Evolutionary conservation across 2,329 filamentous ascomycete species (phyloP).

Genomic region (Alternaria gansuensis): DNA sequence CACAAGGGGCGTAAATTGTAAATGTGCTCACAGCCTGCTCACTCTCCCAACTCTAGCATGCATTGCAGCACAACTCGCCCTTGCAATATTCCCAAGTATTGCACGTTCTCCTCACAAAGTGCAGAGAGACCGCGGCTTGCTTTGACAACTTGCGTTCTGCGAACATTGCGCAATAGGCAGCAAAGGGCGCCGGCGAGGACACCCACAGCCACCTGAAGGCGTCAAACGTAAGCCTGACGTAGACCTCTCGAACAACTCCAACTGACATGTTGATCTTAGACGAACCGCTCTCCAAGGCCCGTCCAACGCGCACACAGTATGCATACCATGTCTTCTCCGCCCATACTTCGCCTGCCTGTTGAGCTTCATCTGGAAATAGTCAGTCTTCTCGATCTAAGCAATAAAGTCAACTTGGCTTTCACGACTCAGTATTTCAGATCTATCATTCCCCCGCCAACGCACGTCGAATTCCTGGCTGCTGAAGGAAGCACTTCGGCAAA

Average conservation of each 20-base stretch:
- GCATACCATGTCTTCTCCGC: constrained; percentile 25
- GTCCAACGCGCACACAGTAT: neutral
- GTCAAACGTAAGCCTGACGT: constrained; percentile 14
- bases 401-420: constrained; percentile 27
- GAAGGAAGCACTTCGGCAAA: constrained; percentile 35
- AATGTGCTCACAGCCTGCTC: constrained; percentile 14
- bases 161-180: neutral
- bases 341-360: constrained; percentile 34
- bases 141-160: neutral
- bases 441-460: constrained; percentile 31
- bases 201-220: neutral
- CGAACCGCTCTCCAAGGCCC: neutral
- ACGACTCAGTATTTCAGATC: constrained; percentile 33
- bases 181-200: neutral
- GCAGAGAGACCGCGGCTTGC: neutral
- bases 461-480: constrained; percentile 33
- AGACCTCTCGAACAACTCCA: neutral
- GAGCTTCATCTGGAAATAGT: constrained; percentile 39
- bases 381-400: constrained; percentile 34
- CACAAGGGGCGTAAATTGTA: constrained; percentile 12
- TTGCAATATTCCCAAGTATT: neutral
- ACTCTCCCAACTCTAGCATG: constrained; percentile 2
- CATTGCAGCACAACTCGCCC: neutral
- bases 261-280: constrained; percentile 10
- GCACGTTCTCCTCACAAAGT: neutral